Evolutionary conservation across 2,329 filamentous ascomycete species (phyloP).

Genomic region (Teratosphaeria pseudoeucalypti): DNA sequence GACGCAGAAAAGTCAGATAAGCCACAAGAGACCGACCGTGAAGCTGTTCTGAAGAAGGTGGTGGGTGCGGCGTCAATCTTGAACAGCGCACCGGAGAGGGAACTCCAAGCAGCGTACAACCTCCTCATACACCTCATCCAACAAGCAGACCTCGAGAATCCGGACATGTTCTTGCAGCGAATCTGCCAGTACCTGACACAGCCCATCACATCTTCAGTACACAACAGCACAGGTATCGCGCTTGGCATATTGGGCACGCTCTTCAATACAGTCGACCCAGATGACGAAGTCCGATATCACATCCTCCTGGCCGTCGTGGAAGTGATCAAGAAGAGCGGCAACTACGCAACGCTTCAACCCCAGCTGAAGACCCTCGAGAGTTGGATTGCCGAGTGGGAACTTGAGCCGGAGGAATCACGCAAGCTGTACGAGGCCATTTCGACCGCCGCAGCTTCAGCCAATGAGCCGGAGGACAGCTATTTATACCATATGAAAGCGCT

Average conservation of each 20-base stretch:
- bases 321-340: constrained; percentile 54
- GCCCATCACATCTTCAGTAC: constrained; percentile 74
- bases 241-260: constrained; percentile 87
- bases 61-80: constrained; percentile 68
- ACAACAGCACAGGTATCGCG: constrained; percentile 75
- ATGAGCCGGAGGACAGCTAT: constrained; percentile 65
- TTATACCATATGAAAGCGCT: constrained; percentile 67
- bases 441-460: constrained; percentile 67
- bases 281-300: constrained; percentile 74
- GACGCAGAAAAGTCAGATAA: constrained; percentile 37
- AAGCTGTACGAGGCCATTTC: constrained; percentile 76
- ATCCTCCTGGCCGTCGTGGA: constrained; percentile 82
- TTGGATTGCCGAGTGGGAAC: constrained; percentile 77
- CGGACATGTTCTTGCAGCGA: constrained; percentile 73
- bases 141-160: constrained; percentile 59
- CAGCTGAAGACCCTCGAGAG: constrained; percentile 72
- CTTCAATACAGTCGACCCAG: constrained; percentile 79
- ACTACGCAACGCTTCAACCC: constrained; percentile 71
- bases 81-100: constrained; percentile 85
- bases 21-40: constrained; percentile 51
- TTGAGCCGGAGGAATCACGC: constrained; percentile 70
- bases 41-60: constrained; percentile 81
- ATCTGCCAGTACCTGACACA: constrained; percentile 84
- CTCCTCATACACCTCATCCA: constrained; percentile 87
- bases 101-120: constrained; percentile 93